These are phyloP conservation scores for Fonsecaea multimorphosa DNA, from an alignment of 2,329 filamentous ascomycete genomes.

Conservation along the genomic window DNA sequence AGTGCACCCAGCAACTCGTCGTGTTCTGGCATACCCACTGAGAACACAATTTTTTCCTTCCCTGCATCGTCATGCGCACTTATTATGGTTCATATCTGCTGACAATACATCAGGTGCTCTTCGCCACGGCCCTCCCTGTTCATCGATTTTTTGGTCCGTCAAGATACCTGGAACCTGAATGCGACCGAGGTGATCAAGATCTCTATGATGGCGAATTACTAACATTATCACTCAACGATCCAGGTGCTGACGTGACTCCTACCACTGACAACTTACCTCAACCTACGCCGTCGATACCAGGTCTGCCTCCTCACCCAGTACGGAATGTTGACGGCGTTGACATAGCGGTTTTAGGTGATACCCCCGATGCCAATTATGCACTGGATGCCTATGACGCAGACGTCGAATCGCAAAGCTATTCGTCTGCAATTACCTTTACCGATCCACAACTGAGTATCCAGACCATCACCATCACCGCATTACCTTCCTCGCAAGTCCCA, in stretches of 20 bases:
- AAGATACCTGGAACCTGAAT: conserved; percentile 7
- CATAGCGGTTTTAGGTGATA: neutral
- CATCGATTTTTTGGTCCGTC: conserved; percentile 30
- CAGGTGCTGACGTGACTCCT: conserved; percentile 10
- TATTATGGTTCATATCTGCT: conserved; percentile 28
- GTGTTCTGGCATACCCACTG: neutral
- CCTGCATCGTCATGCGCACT: conserved; percentile 18
- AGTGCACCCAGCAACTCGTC: too few relatives aligned
- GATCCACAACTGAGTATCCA: conserved; percentile 35
- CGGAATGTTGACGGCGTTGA: neutral
- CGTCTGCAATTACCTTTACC: conserved; percentile 32
- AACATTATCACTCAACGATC: conserved; percentile 6
- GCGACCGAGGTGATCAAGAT: conserved; percentile 7
- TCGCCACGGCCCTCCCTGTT: conserved; percentile 33
- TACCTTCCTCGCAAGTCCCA: conserved; percentile 33
- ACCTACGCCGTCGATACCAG: neutral
- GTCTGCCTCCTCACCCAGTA: neutral
- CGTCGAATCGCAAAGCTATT: conserved; percentile 16
- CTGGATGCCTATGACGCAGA: conserved; percentile 4
- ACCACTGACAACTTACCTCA: neutral
- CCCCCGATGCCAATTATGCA: neutral
- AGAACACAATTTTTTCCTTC: conserved; percentile 5
- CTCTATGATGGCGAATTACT: conserved; percentile 1
- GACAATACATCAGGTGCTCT: conserved; percentile 34
- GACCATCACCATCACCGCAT: conserved; percentile 31